A percentile compares a stretch with the other conserved stretches of the same genome.
phyloP scores from a whole-genome alignment of 306 rosid species.

The Vachellia pachyceras region DNA sequence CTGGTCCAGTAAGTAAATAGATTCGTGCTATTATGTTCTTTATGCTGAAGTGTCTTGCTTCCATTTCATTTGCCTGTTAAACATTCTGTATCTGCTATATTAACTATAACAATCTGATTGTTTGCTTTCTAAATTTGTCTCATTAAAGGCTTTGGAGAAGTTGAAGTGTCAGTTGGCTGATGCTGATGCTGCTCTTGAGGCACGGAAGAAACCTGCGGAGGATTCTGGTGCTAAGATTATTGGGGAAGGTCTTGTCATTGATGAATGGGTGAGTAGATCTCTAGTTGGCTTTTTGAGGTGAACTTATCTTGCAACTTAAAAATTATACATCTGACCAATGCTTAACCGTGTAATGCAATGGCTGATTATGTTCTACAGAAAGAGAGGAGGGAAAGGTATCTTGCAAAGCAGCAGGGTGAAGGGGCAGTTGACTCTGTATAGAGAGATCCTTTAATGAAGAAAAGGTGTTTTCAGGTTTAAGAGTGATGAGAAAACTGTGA shows the following conservation, averaged over 20 bases:
- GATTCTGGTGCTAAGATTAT: constrained; percentile 74
- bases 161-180: constrained; percentile 78
- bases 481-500: neutral
- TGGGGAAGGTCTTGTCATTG: constrained; percentile 94
- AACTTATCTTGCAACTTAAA: neutral
- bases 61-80: neutral
- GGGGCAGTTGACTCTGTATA: constrained; percentile 72
- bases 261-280: constrained; percentile 79
- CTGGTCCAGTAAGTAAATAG: constrained; percentile 67
- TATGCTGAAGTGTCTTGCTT: neutral
- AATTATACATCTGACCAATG: too few species aligned
- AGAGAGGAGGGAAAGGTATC: constrained; percentile 96
- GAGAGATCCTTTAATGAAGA: constrained; percentile 38
- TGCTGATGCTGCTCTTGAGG: constrained; percentile 80
- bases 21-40: neutral
- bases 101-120: neutral
- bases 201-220: constrained; percentile 76
- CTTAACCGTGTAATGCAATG: neutral
- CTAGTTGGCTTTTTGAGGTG: neutral
- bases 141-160: constrained; percentile 64
- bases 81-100: neutral
- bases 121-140: neutral
- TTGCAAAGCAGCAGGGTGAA: constrained; percentile 87
- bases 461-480: constrained; percentile 23
- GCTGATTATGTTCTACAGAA: constrained; percentile 51